Evolutionary conservation across 78 protist species (phyloP), one percentile per base, ranked within the genome.

Genomic region (Chrysochromulina parva): DNA sequence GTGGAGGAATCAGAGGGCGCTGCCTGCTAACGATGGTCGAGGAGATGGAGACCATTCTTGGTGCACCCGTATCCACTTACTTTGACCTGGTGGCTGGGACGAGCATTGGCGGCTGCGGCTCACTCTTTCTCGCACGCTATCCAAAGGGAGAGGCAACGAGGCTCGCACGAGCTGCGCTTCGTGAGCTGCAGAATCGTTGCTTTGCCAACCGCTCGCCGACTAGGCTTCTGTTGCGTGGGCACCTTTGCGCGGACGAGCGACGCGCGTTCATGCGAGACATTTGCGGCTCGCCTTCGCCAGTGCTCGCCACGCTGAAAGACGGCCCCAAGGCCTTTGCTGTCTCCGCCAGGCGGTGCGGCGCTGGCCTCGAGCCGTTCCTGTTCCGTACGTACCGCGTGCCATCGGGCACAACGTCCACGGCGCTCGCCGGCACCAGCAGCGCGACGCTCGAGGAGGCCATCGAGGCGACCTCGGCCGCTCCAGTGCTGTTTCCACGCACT

Each of bases 71-170:
- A 5, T 6, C 50, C 2, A n/a, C 78, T 3, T 50, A n/a, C 11
- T 69, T 69, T 14, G 78, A 69, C 48, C 78, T 69, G 7, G 78
- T 69, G 11, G 78, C 50, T 10, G 78, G 78, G 16, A 69, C 78
- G 10, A 69, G 48, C 78, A 28, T n/a, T 50, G 78, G 78, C 53
- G 78, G 78, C 28, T 69, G 78, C 78, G 78, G 78, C 78, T 28
- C 78, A 3, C 28, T 69, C 50, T 69, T 69, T n/a, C 28, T 69
- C 24, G 38, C 38, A 38, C 38, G 38, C 38, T 38, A 38, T 38
- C 38, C 38, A n/a, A 22, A 28, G 28, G 28, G 78, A n/a, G 28
- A n/a, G 50, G 78, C 28, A 19, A 69, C 78, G 78, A 3, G 11
- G 24, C 4, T n/a, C 10, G 78, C 78, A 3, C 78, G 50, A 3